phyloP scores from a whole-genome alignment of 2,329 filamentous ascomycete genomes.

The Claviceps sp. region DNA sequence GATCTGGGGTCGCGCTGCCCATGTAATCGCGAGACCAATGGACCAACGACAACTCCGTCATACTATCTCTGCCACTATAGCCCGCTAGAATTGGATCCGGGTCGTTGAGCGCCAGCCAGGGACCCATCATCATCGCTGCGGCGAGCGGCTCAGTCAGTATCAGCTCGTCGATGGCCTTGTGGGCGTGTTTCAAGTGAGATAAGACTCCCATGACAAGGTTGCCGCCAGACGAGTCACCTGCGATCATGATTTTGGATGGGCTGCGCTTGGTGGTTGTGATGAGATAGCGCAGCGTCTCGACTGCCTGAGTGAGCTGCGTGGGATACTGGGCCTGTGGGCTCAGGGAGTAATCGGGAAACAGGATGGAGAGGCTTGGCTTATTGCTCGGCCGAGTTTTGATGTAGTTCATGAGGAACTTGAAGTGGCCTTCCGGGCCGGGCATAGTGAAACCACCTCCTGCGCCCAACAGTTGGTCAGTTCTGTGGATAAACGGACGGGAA shows the following conservation, averaged over 20 bases:
- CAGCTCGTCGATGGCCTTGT: slow-evolving; percentile 7
- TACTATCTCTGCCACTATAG: slow-evolving; percentile 7
- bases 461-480: neutral
- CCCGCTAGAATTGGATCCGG: neutral
- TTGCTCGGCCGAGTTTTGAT: slow-evolving; percentile 6
- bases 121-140: slow-evolving; percentile 6
- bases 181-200: slow-evolving; percentile 10
- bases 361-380: slow-evolving; percentile 8
- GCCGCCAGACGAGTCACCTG: slow-evolving; percentile 11
- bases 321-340: slow-evolving; percentile 10
- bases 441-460: slow-evolving; percentile 11
- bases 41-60: slow-evolving; percentile 2
- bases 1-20: slow-evolving; percentile 6
- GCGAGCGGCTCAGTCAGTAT: slow-evolving; percentile 6
- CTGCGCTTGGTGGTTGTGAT: slow-evolving; percentile 4
- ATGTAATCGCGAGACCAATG: slow-evolving; percentile 6
- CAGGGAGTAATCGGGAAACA: slow-evolving; percentile 9
- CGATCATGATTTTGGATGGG: slow-evolving; percentile 7
- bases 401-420: slow-evolving; percentile 7
- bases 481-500: neutral
- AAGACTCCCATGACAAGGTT: slow-evolving; percentile 10
- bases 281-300: slow-evolving; percentile 10
- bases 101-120: slow-evolving; percentile 9
- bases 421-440: slow-evolving; percentile 8
- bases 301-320: slow-evolving; percentile 10